phyloP scores from a whole-genome alignment of 331 rosid genomes.

The Telfairia occidentalis region DNA sequence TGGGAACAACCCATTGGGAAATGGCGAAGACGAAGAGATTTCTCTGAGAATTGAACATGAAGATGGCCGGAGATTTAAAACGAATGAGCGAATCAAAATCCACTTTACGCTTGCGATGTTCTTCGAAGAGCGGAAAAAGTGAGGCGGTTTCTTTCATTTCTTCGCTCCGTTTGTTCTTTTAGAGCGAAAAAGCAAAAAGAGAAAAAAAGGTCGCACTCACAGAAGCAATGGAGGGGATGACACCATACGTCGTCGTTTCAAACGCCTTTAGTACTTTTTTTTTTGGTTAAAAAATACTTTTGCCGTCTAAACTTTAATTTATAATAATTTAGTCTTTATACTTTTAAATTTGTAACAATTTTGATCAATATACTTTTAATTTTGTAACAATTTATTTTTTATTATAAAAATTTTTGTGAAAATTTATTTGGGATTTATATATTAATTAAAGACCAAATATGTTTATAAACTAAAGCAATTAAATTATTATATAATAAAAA shows the following conservation, averaged over 20 bases:
- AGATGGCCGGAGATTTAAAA: not conserved
- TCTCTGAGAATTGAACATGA: not conserved
- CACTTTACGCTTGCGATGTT: slow-evolving; percentile 1
- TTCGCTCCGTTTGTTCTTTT: not conserved
- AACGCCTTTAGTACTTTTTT: not conserved
- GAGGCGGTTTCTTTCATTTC: slow-evolving; percentile 9
- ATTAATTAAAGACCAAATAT: too few relatives aligned
- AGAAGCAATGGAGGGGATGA: not conserved
- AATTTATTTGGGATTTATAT: too few relatives aligned
- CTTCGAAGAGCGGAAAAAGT: slow-evolving; percentile 7
- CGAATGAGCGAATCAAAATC: not conserved
- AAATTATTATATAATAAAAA: too few relatives aligned
- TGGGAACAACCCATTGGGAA: slow-evolving; percentile 68
- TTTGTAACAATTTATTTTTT: too few relatives aligned
- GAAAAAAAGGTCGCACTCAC: not conserved
- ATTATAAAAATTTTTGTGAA: too few relatives aligned
- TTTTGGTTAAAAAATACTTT: too few relatives aligned
- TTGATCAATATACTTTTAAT: too few relatives aligned
- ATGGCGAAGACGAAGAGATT: not conserved
- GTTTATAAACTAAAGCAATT: too few relatives aligned
- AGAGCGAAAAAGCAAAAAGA: not conserved
- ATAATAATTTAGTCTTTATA: too few relatives aligned
- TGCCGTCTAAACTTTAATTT: too few relatives aligned
- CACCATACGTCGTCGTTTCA: not conserved
- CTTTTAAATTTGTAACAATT: too few relatives aligned